Conservation (phyloP, 768 basidiomycete genomes). For the Grammothele lineata region DNA sequence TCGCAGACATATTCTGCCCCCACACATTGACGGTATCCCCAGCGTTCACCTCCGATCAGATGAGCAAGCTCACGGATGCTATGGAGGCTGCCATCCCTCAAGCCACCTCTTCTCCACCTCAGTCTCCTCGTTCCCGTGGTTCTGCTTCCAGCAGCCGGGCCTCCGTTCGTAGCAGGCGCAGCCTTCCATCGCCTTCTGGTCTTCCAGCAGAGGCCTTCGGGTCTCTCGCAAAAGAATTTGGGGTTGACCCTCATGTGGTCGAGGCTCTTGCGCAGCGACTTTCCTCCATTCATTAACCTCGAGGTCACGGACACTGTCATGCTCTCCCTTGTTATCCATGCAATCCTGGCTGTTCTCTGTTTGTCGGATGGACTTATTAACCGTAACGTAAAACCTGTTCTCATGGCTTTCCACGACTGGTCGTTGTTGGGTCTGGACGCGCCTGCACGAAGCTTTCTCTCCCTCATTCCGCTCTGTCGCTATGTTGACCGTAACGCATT, state of each 20-base stretch:
- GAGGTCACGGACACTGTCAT: background rate
- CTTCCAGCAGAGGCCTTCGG: conserved; percentile 31
- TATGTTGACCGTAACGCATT: conserved; percentile 20
- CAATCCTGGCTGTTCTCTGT: conserved; percentile 2
- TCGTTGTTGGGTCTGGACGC: conserved; percentile 6
- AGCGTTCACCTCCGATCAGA: conserved; percentile 67
- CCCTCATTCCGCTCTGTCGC: conserved; percentile 6
- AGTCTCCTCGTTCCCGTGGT: conserved; percentile 6
- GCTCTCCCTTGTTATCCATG: background rate
- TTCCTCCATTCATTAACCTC: conserved; percentile 18
- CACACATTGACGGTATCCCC: too few species aligned
- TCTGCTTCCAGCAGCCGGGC: conserved; percentile 9
- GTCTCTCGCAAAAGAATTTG: conserved; percentile 69
- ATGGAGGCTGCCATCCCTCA: conserved; percentile 29
- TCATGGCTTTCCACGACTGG: conserved; percentile 11
- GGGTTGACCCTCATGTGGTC: conserved; percentile 64
- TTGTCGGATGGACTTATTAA: conserved; percentile 3
- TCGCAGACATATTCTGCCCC: too few species aligned
- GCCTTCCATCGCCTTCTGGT: background rate
- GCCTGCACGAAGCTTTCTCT: conserved; percentile 2
- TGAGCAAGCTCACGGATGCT: conserved; percentile 42
- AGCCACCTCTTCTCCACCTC: conserved; percentile 20
- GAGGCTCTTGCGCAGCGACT: conserved; percentile 65
- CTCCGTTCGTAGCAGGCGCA: conserved; percentile 4
- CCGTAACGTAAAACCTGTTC: background rate